phyloP scores from a whole-genome alignment of 139 green algal species.

The Protoeuglena noctilucae region DNA sequence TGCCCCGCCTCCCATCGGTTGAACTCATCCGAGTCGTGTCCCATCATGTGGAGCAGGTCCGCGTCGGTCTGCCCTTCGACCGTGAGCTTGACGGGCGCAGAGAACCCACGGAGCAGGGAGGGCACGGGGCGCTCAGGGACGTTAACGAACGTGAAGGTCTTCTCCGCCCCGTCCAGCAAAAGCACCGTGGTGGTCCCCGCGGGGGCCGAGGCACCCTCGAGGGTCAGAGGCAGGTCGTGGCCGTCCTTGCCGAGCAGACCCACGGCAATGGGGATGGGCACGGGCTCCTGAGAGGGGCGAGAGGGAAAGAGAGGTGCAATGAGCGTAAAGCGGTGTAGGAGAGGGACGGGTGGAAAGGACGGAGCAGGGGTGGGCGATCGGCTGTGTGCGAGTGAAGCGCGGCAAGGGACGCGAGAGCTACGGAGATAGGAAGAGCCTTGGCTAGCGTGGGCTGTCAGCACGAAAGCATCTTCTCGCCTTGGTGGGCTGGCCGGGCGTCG shows the following conservation, averaged over 20 bases:
- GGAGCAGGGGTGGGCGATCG: no score
- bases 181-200: constrained; percentile 48
- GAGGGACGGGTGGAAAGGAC: no score
- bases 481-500: constrained; percentile 49
- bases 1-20: constrained; percentile 83
- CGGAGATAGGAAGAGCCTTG: no score
- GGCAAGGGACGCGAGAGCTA: no score
- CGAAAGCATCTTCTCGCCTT: no score
- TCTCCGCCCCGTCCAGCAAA: constrained; percentile 26
- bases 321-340: no score
- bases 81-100: constrained; percentile 70
- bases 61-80: constrained; percentile 63
- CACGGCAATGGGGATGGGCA: constrained; percentile 68
- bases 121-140: constrained; percentile 43
- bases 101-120: constrained; percentile 83
- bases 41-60: constrained; percentile 78
- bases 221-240: constrained; percentile 50
- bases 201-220: constrained; percentile 13
- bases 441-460: no score
- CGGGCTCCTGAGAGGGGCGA: no score
- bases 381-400: no score
- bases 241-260: constrained; percentile 67
- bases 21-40: constrained; percentile 80
- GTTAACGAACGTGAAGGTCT: constrained; percentile 36
- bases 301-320: no score